Conservation (phyloP, 805 yeast genomes). For the Hanseniaspora pseudoguilliermondii region DNA sequence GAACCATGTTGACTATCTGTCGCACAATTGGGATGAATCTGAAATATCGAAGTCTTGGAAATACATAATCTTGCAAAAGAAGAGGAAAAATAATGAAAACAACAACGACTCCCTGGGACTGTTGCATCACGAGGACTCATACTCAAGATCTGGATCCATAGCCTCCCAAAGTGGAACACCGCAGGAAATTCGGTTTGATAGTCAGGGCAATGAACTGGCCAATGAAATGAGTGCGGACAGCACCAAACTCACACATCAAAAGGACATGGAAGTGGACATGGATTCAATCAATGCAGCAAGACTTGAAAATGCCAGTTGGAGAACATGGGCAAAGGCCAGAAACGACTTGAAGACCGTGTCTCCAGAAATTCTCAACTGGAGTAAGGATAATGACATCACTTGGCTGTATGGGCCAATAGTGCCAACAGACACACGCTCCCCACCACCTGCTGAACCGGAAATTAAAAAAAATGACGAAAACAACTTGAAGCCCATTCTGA, state of each 20-base stretch:
- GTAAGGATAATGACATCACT: slow-evolving; percentile 90
- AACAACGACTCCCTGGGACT: slow-evolving; percentile 2
- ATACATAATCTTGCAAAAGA: slow-evolving; percentile 69
- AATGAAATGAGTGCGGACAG: not conserved
- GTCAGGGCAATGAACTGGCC: not conserved
- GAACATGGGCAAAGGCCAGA: slow-evolving; percentile 94
- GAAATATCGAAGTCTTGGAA: slow-evolving; percentile 95
- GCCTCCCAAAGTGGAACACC: not conserved
- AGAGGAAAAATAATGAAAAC: slow-evolving; percentile 24
- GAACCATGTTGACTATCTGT: slow-evolving; percentile 84
- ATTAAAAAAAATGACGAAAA: slow-evolving; percentile 24
- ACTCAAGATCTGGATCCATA: slow-evolving; percentile 7
- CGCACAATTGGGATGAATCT: slow-evolving; percentile 89
- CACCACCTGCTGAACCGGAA: slow-evolving; percentile 15
- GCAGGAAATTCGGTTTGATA: not conserved
- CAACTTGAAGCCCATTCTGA: slow-evolving; percentile 67
- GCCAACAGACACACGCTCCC: slow-evolving; percentile 17
- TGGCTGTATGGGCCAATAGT: slow-evolving; percentile 89
- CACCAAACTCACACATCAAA: not conserved
- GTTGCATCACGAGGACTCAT: slow-evolving; percentile 2
- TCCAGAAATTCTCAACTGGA: slow-evolving; percentile 90
- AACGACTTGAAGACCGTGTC: slow-evolving; percentile 65
- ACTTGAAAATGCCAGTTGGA: slow-evolving; percentile 85
- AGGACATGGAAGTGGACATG: slow-evolving; percentile 16
- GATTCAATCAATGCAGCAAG: slow-evolving; percentile 75